phyloP scores from a whole-genome alignment of 2,329 filamentous ascomycete species.

The Endoconidiophora laricicola region DNA sequence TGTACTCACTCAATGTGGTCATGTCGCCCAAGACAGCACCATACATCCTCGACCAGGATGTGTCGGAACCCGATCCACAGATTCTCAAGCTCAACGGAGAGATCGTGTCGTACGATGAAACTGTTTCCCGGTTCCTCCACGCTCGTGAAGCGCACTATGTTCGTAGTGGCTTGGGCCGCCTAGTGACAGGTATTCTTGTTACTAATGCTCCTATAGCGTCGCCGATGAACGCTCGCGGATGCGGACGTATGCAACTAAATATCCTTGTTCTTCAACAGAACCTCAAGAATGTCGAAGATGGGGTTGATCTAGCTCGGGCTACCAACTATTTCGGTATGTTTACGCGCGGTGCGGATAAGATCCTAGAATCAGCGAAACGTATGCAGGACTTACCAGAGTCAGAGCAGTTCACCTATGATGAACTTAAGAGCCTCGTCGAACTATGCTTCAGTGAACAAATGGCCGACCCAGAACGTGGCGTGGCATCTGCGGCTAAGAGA shows the following conservation, averaged over 20 bases:
- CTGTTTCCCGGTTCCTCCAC: slow-evolving; percentile 55
- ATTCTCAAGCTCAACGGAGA: slow-evolving; percentile 73
- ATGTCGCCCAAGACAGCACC: slow-evolving; percentile 44
- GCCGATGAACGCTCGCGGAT: slow-evolving; percentile 72
- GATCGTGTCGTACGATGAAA: slow-evolving; percentile 77
- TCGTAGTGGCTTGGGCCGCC: slow-evolving; percentile 54
- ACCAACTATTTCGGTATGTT: slow-evolving; percentile 56
- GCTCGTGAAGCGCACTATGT: slow-evolving; percentile 58
- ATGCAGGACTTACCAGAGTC: slow-evolving; percentile 16
- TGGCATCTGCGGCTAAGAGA: slow-evolving; percentile 48
- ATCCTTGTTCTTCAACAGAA: slow-evolving; percentile 93
- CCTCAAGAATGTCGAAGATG: slow-evolving; percentile 75
- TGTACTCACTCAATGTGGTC: slow-evolving; percentile 56
- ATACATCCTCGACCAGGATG: slow-evolving; percentile 52
- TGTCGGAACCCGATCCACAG: slow-evolving; percentile 59
- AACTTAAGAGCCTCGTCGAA: slow-evolving; percentile 49
- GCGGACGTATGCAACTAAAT: slow-evolving; percentile 74
- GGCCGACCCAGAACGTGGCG: slow-evolving; percentile 49
- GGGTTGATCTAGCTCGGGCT: slow-evolving; percentile 45
- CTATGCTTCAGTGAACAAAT: slow-evolving; percentile 52
- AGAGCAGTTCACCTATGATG: slow-evolving; percentile 42
- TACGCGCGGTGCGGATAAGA: slow-evolving; percentile 44
- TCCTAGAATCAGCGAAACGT: slow-evolving; percentile 45
- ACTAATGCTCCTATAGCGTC: slow-evolving; percentile 52
- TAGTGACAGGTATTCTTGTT: slow-evolving; percentile 69